Base-by-base conservation (phyloP, 129 eudicot species). In the Chrysanthemum makinoi region DNA sequence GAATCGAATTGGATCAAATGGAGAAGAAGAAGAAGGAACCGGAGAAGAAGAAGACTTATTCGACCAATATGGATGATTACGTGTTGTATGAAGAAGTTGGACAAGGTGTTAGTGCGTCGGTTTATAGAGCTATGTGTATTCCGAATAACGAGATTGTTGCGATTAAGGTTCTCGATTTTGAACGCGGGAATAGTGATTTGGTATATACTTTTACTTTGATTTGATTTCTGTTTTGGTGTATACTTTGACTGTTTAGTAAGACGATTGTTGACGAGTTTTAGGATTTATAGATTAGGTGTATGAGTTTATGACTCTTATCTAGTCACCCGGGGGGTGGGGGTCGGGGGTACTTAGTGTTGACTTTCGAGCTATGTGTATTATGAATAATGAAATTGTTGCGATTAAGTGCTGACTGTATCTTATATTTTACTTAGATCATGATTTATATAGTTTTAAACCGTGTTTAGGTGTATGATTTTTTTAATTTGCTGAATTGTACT, bases 21-120 rank as follows among this genome's bases (percentile, higher is more conserved):
- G 98, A 89, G 77, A 87, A 84, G 82, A 89, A 79, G 78, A 89
- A 87, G 1, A 39, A 39, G 46, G 35, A 12, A 60, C 30, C 83
- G 96, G 98, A 89, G 77, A 87, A 84, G 82, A 89, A 79, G 78
- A 89, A 87, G 46, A 39, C 46, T 83, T 92, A 82, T 83, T 96
- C 98, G 60, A 87, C 87, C 51, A 91, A 96, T 55, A 79, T 82
- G 24, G 91, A 89, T 76, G 58, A 86, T 77, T 92, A 92, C 72
- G 79, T 51, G 11, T 68, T 90, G 81, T 87, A 80, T 47, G 99
- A 94, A 80, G 99, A 89, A 81, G 81, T 94, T 19, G 99, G 99
- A 53, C 85, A 81, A 49, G 99, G 99, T 39, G 96, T 82, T 14
- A 94, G 99, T 55, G 99, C 99, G 3, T 82, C 96, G 16, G 99